phyloP scores from a whole-genome alignment of 495 filamentous ascomycete species.

The Trichoderma erinaceum region DNA sequence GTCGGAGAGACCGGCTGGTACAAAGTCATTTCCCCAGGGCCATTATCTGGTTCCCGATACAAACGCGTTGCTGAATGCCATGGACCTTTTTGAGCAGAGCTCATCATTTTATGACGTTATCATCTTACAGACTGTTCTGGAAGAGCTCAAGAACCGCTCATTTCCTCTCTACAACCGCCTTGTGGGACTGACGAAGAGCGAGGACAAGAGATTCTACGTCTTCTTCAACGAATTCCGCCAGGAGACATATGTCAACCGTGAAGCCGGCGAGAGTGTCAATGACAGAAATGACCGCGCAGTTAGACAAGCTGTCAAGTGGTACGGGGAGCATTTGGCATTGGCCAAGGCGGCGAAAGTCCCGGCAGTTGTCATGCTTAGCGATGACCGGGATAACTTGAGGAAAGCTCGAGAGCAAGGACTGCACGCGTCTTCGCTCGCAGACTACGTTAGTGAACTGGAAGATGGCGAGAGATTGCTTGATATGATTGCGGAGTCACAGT shows the following conservation, averaged over 20 bases:
- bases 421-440: slow-evolving; percentile 55
- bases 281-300: slow-evolving; percentile 94
- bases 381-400: slow-evolving; percentile 78
- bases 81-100: slow-evolving; percentile 92
- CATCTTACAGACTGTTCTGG: slow-evolving; percentile 89
- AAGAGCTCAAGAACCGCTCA: slow-evolving; percentile 90
- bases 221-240: slow-evolving; percentile 98
- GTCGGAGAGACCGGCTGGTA: slow-evolving; percentile 78
- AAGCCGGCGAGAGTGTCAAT: slow-evolving; percentile 81
- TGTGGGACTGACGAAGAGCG: slow-evolving; percentile 80
- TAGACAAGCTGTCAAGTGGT: slow-evolving; percentile 81
- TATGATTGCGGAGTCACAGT: slow-evolving; percentile 78
- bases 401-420: slow-evolving; percentile 77
- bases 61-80: slow-evolving; percentile 89
- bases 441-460: slow-evolving; percentile 78
- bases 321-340: slow-evolving; percentile 67
- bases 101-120: slow-evolving; percentile 92
- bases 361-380: slow-evolving; percentile 84
- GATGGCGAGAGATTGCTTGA: slow-evolving; percentile 82
- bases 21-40: slow-evolving; percentile 70
- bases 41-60: slow-evolving; percentile 96
- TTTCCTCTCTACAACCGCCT: slow-evolving; percentile 92
- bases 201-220: slow-evolving; percentile 94
- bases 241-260: slow-evolving; percentile 77
- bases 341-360: slow-evolving; percentile 58